These are phyloP conservation scores for Suhomyces kunorum DNA, from an alignment of 1,139 yeast species.

Conservation along the genomic window DNA sequence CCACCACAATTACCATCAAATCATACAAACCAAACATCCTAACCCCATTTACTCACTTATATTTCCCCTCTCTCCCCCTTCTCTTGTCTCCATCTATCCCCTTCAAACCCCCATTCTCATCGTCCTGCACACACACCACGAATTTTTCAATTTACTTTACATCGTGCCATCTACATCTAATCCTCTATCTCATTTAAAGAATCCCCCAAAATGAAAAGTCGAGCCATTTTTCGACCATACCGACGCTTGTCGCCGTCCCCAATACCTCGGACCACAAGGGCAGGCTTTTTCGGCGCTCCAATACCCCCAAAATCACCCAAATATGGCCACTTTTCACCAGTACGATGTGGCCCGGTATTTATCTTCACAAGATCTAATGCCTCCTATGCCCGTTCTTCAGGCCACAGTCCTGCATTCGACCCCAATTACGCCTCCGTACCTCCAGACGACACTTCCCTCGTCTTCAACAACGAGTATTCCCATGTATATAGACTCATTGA, in stretches of 20 bases:
- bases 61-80: not conserved
- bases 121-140: constrained; percentile 9
- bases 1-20: no score
- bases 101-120: no score
- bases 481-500: constrained; percentile 19
- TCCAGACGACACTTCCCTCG: constrained; percentile 2
- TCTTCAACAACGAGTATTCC: constrained; percentile 14
- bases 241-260: not conserved
- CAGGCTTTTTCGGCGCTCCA: not conserved
- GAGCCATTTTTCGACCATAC: constrained; percentile 8
- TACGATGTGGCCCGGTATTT: constrained; percentile 3
- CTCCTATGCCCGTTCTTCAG: not conserved
- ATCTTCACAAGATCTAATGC: not conserved
- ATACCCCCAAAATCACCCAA: not conserved
- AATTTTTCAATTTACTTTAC: constrained; percentile 8
- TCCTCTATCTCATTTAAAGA: not conserved
- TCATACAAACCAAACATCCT: not conserved
- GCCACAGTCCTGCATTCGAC: not conserved
- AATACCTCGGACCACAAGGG: not conserved
- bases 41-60: not conserved
- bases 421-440: not conserved
- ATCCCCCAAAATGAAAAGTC: constrained; percentile 5
- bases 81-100: no score
- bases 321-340: not conserved
- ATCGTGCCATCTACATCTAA: not conserved